Conservation (phyloP, 805 yeast genomes). For the Komagataella populi region DNA sequence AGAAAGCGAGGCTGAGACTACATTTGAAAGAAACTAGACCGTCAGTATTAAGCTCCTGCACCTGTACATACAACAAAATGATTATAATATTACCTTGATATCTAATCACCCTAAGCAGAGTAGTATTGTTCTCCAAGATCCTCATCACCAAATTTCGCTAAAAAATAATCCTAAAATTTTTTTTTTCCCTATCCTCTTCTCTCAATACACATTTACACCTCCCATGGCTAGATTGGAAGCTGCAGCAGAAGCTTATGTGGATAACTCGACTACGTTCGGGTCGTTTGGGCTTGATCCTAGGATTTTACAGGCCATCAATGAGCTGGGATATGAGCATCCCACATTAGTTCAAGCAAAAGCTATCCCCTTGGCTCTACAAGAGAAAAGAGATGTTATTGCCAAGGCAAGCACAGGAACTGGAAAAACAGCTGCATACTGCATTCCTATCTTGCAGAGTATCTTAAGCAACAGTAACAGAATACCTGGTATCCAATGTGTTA, state of each 20-base stretch:
- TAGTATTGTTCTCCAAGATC: not conserved
- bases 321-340: conserved; percentile 71
- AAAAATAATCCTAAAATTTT: not conserved
- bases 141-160: not conserved
- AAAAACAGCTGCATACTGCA: conserved; percentile 80
- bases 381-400: conserved; percentile 85
- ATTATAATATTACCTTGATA: not conserved
- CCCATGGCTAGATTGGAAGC: conserved; percentile 17
- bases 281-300: conserved; percentile 73
- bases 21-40: conserved; percentile 5
- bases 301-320: conserved; percentile 69
- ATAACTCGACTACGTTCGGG: conserved; percentile 59
- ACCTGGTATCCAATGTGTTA: conserved; percentile 36
- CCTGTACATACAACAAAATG: not conserved
- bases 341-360: conserved; percentile 84
- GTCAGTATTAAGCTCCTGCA: not conserved
- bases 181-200: not conserved
- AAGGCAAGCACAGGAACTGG: conserved; percentile 95
- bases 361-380: conserved; percentile 84
- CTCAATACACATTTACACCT: not conserved
- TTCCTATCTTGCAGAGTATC: conserved; percentile 77
- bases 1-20: conserved; percentile 18
- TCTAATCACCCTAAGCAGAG: not conserved
- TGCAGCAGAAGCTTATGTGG: conserved; percentile 60
- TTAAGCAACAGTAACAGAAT: conserved; percentile 23